Evolutionary conservation across 2,329 filamentous ascomycete species (phyloP), one percentile per base, ranked within the genome.

Genomic region (Fusarium tupiense): DNA sequence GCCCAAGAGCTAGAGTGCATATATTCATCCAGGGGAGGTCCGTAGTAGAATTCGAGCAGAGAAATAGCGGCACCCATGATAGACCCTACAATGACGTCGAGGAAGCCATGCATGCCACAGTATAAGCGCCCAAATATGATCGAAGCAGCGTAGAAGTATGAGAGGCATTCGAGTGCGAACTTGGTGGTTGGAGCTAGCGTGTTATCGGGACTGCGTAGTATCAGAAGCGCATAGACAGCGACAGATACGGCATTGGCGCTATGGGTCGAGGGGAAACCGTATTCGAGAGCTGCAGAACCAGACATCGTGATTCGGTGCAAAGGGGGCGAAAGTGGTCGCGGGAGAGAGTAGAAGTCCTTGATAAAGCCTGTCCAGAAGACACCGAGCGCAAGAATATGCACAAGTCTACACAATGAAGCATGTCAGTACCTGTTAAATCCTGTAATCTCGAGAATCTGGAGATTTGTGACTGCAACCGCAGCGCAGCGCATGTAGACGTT

Each of bases 91-190:
- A 96, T 84, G 31, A 98, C 95, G 82, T 99, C 96, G 49, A 96
- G 87, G 83, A 98, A 98, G 17, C 96, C 96, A 83, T 99, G 96
- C 96, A 99, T 99, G 70, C 96, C 96, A 80, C 96, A 99, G 85
- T 99, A 98, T 41, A 99, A 86, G 26, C 96, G 91, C 11, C 96
- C 96, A 71, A 98, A 86, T 46, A 98, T 89, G 79, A 99, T 98
- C 33, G 96, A 98, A 19, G 90, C 84, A 40, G 94, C 94, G 81
- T 98, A 99, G 76, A 94, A 92, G 82, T 96, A 97, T 46, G 92
- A 91, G 11, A 94, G 82, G 10, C 84, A 82, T 80, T 96, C 93
- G 33, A 97, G 85, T 8, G 87, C 83, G 8, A 91, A 71, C 75
- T 90, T 92, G 3, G 89, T 87, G 24, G 88, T 84, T 6, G 90